phyloP scores from a whole-genome alignment of 352 stramenopile genomes.

The Thraustochytrium sp. region DNA sequence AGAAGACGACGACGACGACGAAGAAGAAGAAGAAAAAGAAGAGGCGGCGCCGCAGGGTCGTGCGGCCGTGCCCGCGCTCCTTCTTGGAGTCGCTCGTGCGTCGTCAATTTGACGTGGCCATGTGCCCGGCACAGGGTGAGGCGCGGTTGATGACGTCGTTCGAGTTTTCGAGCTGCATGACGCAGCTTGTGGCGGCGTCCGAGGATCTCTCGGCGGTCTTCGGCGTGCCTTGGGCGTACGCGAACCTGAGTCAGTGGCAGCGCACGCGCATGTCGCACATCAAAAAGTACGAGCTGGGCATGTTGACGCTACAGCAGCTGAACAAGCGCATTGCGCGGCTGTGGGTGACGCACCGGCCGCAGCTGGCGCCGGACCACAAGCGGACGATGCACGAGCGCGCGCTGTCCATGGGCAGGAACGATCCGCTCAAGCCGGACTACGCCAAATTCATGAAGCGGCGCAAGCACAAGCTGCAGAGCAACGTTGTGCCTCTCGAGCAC shows the following conservation, averaged over 20 bases:
- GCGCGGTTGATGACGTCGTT: conserved; percentile 60
- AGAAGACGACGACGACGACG: background rate
- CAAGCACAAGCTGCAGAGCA: conserved; percentile 58
- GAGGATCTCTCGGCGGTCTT: conserved; percentile 67
- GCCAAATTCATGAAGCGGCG: conserved; percentile 75
- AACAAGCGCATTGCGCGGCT: conserved; percentile 68
- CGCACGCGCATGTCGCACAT: conserved; percentile 72
- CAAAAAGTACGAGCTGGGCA: conserved; percentile 74
- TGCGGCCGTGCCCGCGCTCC: background rate
- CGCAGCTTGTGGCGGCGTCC: conserved; percentile 57
- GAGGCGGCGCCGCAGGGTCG: background rate
- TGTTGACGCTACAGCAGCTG: conserved; percentile 76
- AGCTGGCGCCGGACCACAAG: conserved; percentile 65
- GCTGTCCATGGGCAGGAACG: conserved; percentile 77
- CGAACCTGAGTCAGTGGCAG: conserved; percentile 70
- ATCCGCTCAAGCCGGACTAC: conserved; percentile 84
- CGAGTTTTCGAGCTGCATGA: conserved; percentile 68
- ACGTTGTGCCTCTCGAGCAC: conserved; percentile 76
- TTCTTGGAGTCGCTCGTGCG: conserved; percentile 53
- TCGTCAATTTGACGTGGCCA: conserved; percentile 57
- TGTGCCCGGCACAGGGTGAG: conserved; percentile 50
- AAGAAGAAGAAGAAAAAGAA: background rate
- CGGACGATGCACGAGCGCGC: conserved; percentile 72
- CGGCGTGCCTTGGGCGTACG: conserved; percentile 62
- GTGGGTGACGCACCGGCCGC: conserved; percentile 54